A percentile compares a stretch with the other conserved stretches of the same genome.
Conservation (phyloP, 225 moss, liverwort and hornwort genomes). For the Ulota crispa region DNA sequence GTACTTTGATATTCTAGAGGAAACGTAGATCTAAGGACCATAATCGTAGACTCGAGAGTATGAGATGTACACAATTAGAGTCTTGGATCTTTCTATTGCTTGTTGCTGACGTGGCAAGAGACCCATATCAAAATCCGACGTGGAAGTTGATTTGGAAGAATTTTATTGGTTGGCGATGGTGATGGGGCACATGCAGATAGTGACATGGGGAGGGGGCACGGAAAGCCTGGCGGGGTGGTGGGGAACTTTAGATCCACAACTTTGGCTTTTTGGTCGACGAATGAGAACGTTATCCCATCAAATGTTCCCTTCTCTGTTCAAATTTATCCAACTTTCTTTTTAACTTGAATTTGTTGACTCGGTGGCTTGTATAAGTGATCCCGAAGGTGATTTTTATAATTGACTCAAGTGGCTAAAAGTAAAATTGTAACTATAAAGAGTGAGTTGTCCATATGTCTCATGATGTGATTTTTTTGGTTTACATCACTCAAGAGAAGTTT, state of each 20-base stretch:
- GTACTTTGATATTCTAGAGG: too few species aligned
- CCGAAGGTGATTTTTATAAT: too few species aligned
- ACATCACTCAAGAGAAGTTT: too few species aligned
- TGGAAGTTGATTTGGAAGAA: slow-evolving; percentile 1
- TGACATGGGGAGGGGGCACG: not conserved
- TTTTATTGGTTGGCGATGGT: not conserved
- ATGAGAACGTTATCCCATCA: not conserved
- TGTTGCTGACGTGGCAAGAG: not conserved
- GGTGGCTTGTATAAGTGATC: too few species aligned
- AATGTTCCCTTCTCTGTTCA: not conserved
- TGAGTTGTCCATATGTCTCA: too few species aligned
- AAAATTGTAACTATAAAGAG: too few species aligned
- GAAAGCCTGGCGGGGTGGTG: slow-evolving; percentile 13
- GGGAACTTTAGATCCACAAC: slow-evolving; percentile 11
- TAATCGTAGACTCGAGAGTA: too few species aligned
- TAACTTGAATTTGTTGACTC: not conserved
- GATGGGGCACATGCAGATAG: not conserved
- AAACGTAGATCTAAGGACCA: too few species aligned
- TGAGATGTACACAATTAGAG: too few species aligned
- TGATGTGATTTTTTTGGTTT: too few species aligned
- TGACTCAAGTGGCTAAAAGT: too few species aligned
- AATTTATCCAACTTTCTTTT: not conserved
- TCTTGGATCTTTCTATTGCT: not conserved
- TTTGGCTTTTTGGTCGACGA: slow-evolving; percentile 14
- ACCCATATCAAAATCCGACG: too few species aligned